These are phyloP conservation scores for Trametes cubensis DNA, from an alignment of 768 basidiomycete species.

Conservation along the genomic window DNA sequence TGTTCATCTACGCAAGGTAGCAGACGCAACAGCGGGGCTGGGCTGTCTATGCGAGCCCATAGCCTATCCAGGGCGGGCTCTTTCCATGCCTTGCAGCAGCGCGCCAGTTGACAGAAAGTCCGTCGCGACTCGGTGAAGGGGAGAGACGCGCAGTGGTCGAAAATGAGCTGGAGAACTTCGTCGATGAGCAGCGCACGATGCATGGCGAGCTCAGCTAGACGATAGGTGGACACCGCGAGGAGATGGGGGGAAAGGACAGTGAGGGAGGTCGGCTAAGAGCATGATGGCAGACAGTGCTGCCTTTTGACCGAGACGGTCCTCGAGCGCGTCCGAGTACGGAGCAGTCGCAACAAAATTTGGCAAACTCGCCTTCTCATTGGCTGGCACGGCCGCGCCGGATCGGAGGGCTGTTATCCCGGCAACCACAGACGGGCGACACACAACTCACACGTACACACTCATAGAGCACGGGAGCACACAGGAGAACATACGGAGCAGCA, in stretches of 20 bases:
- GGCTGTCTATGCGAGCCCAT: constrained; percentile 29
- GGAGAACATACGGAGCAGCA: not conserved
- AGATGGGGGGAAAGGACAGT: not conserved
- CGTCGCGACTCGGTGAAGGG: constrained; percentile 6
- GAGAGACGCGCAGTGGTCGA: constrained; percentile 29
- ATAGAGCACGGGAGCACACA: no score
- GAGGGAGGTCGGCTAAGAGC: constrained; percentile 1
- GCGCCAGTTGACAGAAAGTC: constrained; percentile 30
- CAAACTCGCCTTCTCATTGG: constrained; percentile 14
- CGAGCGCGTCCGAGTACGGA: constrained; percentile 1
- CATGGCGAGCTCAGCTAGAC: constrained; percentile 22
- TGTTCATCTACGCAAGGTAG: not conserved
- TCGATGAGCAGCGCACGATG: constrained; percentile 34
- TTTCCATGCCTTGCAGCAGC: constrained; percentile 32
- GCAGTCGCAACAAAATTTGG: constrained; percentile 14
- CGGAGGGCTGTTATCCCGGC: not conserved
- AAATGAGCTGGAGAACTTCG: constrained; percentile 31
- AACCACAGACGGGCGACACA: not conserved
- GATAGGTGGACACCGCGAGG: not conserved
- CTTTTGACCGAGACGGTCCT: constrained; percentile 22
- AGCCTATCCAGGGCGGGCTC: constrained; percentile 32
- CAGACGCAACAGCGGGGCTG: constrained; percentile 26
- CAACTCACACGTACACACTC: no score
- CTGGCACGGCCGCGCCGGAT: not conserved
- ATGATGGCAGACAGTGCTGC: not conserved